Evolutionary conservation across 2,329 filamentous ascomycete species (phyloP).

Genomic region (Colletotrichum tabaci): DNA sequence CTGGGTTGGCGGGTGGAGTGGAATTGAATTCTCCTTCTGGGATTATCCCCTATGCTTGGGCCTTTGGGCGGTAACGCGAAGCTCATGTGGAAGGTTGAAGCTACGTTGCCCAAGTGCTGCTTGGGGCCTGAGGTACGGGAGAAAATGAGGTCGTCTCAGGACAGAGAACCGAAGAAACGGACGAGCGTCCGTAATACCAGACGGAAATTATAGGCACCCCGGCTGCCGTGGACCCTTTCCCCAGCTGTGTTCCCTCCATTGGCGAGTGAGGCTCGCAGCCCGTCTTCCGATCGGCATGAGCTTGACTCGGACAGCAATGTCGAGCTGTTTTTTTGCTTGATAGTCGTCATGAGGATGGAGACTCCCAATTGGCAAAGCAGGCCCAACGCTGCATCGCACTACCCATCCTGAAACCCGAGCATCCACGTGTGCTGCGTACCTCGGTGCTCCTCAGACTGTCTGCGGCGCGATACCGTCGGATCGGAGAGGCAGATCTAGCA

Average conservation of each 20-base stretch:
- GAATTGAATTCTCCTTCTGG: constrained; percentile 22
- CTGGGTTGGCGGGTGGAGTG: constrained; percentile 22
- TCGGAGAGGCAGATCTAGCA: not conserved
- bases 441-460: not conserved
- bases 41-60: constrained; percentile 34
- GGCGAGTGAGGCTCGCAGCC: constrained; percentile 16
- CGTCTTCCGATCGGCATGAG: constrained; percentile 24
- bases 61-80: constrained; percentile 12
- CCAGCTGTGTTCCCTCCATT: constrained; percentile 3
- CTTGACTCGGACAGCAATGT: constrained; percentile 36
- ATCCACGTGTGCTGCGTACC: constrained; percentile 7
- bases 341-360: constrained; percentile 8
- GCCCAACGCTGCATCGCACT: constrained; percentile 22
- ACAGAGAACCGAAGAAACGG: constrained; percentile 23
- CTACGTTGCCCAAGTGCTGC: constrained; percentile 23
- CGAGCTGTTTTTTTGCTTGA: constrained; percentile 19
- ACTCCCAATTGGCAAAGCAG: constrained; percentile 18
- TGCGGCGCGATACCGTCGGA: constrained; percentile 1
- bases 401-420: constrained; percentile 31
- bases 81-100: constrained; percentile 25
- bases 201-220: constrained; percentile 16
- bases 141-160: constrained; percentile 29
- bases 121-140: constrained; percentile 24
- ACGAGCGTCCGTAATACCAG: constrained; percentile 34
- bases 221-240: constrained; percentile 24